phyloP scores from a whole-genome alignment of 208 protist genomes.

The Leishmania tarentolae region DNA sequence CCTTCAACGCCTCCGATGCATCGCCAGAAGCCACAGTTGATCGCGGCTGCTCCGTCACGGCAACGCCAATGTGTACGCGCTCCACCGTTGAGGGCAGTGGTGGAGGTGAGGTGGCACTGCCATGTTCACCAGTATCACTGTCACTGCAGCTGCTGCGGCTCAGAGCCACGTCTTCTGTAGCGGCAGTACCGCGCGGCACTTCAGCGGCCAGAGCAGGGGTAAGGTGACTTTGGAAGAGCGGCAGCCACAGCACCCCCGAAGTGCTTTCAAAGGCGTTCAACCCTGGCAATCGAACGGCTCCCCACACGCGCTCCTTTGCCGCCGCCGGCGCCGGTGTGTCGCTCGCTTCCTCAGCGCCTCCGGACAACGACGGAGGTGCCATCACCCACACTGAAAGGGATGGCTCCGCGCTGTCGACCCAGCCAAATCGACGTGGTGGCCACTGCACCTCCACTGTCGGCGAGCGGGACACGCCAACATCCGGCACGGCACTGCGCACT shows the following conservation, averaged over 20 bases:
- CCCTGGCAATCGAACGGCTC: constrained; percentile 15
- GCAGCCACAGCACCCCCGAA: constrained; percentile 32
- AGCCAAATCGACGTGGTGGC: constrained; percentile 26
- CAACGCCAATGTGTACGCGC: background rate
- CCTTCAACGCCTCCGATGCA: background rate
- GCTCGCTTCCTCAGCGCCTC: background rate
- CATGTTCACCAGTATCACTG: no score
- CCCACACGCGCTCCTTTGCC: constrained; percentile 14
- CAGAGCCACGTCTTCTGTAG: background rate
- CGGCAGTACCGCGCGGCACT: background rate
- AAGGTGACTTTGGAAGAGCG: constrained; percentile 20
- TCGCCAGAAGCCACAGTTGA: background rate
- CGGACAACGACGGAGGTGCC: background rate
- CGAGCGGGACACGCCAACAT: background rate
- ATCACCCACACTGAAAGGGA: constrained; percentile 22
- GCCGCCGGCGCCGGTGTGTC: background rate
- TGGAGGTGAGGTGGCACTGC: background rate
- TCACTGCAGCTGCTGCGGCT: background rate
- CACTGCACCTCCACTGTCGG: constrained; percentile 22
- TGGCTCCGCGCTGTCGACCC: constrained; percentile 10
- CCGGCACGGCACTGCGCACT: background rate
- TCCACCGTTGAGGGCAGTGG: background rate
- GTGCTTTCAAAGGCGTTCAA: constrained; percentile 18
- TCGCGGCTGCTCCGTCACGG: background rate
- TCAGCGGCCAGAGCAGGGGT: background rate